phyloP scores from a whole-genome alignment of 1,284 basidiomycete species.

The Bjerkandera adusta region DNA sequence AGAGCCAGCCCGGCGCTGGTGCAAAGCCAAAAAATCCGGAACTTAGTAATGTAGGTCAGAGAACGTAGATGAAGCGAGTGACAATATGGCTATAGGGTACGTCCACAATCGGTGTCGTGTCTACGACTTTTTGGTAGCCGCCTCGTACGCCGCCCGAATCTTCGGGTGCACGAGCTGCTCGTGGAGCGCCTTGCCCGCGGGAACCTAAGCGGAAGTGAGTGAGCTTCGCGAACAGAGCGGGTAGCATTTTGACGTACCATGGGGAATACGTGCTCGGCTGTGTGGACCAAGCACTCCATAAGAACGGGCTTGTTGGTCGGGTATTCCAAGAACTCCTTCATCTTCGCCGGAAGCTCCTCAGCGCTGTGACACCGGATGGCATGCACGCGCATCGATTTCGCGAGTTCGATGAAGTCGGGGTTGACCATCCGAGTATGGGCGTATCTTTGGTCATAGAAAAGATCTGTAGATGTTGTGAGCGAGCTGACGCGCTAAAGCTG shows the following conservation, averaged over 20 bases:
- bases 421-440: slow-evolving; percentile 94
- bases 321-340: slow-evolving; percentile 99
- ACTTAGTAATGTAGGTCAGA: too few relatives aligned
- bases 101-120: too few relatives aligned
- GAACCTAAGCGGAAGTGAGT: slow-evolving; percentile 47
- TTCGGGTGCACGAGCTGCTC: slow-evolving; percentile 72
- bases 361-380: slow-evolving; percentile 75
- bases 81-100: too few relatives aligned
- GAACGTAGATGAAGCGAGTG: not conserved
- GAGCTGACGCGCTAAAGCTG: not conserved
- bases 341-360: slow-evolving; percentile 86
- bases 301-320: slow-evolving; percentile 84
- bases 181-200: slow-evolving; percentile 89
- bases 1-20: too few relatives aligned
- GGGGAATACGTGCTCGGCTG: slow-evolving; percentile 93
- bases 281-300: slow-evolving; percentile 87
- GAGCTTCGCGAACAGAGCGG: slow-evolving; percentile 8
- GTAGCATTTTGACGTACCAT: slow-evolving; percentile 56
- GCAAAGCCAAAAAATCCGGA: too few relatives aligned
- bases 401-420: slow-evolving; percentile 90
- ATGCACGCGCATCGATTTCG: slow-evolving; percentile 89
- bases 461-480: slow-evolving; percentile 46
- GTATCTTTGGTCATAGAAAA: slow-evolving; percentile 95
- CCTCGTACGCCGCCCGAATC: slow-evolving; percentile 26
- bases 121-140: slow-evolving; percentile 22